Conservation (phyloP, 768 basidiomycete genomes). For the Lactarius evosmus region DNA sequence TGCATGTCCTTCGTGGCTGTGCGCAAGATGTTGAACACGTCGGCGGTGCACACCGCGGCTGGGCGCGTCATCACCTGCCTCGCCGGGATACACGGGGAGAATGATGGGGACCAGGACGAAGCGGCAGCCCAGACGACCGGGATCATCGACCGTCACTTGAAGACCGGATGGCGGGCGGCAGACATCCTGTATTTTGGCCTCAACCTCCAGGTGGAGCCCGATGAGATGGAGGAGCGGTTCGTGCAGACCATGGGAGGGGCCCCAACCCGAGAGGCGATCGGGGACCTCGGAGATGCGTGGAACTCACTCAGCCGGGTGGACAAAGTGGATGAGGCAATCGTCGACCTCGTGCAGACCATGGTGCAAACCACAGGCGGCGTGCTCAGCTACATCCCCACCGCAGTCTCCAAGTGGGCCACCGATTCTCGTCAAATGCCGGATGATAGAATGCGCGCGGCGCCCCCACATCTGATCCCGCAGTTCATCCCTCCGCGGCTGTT, state of each 20-base stretch:
- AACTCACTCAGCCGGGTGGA: slow-evolving; percentile 12
- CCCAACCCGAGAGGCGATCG: background rate
- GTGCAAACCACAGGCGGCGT: slow-evolving; percentile 9
- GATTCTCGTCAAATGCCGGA: slow-evolving; percentile 5
- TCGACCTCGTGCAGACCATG: background rate
- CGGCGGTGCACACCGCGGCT: slow-evolving; percentile 1
- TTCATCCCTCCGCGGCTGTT: slow-evolving; percentile 9
- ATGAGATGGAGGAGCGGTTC: slow-evolving; percentile 8
- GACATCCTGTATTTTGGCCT: background rate
- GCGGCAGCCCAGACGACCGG: slow-evolving; percentile 5
- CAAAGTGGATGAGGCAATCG: background rate
- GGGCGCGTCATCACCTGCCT: background rate
- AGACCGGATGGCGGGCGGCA: slow-evolving; percentile 6
- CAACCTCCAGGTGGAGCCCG: background rate
- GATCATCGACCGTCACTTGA: slow-evolving; percentile 10
- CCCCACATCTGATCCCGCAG: slow-evolving; percentile 4
- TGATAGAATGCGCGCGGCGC: background rate
- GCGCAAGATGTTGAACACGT: background rate
- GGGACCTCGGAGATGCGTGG: slow-evolving; percentile 9
- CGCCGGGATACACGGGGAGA: background rate
- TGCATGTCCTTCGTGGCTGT: slow-evolving; percentile 16
- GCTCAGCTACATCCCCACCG: slow-evolving; percentile 13
- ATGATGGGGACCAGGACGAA: slow-evolving; percentile 1
- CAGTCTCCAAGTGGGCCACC: background rate
- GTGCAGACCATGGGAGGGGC: too few relatives aligned